Base-by-base conservation (phyloP, 352 stramenopile genomes). In the Phytophthora citrophthora region DNA sequence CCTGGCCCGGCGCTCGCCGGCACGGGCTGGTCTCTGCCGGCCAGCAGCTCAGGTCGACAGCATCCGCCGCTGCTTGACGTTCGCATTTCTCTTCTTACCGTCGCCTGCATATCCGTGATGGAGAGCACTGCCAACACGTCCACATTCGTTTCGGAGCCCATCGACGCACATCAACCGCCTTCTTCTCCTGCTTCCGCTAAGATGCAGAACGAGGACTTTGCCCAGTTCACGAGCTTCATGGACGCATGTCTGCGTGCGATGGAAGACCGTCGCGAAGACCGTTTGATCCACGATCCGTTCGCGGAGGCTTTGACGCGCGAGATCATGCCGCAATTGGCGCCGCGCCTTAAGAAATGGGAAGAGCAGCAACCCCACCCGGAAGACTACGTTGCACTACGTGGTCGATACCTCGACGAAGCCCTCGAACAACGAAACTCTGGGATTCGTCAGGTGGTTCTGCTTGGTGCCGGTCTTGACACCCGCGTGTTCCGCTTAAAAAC, bases 381-480 rank as follows among this genome's bases (percentile, higher is more conserved):
- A 24, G 48, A 79, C 15, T 77, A 71, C 26, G 36, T 86, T 9
- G 77, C 77, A 0, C 24, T 89, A 1, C 73, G 77, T 1, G 67
- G 72, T 15, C 69, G 77, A 16, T 83, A 72, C 51, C 58, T 89
- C 15, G 80, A 89, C 47, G 80, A 89, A n/a, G 73, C 80, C 20
- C 47, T 89, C 11, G 16, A 26, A 0, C 46, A 83, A 16, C 73
- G 77, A 7, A 47, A 76, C 34, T n/a, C 54, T 3, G 54, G 31
- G 32, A 83, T 88, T 48, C 65, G 75, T 11, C 80, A 89, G 39
- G 49, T 88, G n/a, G 77, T 89, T 10, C 66, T 89, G 9, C 62
- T 89, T 1, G 80, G 68, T 16, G 66, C 80, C 0, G 80, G 80
- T 0, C 64, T 89, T 2, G 80, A 89, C 48, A 77, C 70, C 13